Evolutionary conservation across 257 asterid species (phyloP), one percentile per base, ranked within the genome.

Genomic region (Osmanthus fragrans): DNA sequence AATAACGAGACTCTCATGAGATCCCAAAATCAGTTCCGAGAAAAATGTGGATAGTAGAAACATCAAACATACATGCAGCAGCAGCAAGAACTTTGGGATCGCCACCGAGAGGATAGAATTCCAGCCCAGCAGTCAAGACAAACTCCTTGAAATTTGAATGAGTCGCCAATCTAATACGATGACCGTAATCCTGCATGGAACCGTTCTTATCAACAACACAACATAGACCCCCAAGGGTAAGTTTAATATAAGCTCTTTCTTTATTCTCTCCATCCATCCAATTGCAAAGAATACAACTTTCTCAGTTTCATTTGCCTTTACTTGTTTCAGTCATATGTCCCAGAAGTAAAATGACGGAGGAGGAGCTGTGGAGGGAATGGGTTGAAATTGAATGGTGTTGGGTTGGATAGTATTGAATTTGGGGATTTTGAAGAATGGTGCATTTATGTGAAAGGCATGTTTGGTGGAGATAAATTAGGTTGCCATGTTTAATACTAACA

Each of bases 91-190:
- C 58, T 73, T 81, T 77, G 42, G 85, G 85, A 74, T 77, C 85
- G 4, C 85, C 85, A 15, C 85, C 85, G 49, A 81, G 78, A 64
- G 85, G 82, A 74, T 81, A 77, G 66, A 81, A 81, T 71, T 81
- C 85, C 82, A 81, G 68, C 54, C 82, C 85, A 81, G 85, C 85
- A 32, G 79, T 65, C 85, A 77, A 67, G 33, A 81, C 85, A 81
- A 81, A 81, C 68, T 77, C 82, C 58, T 81, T 81, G 66, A 81
- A 81, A 77, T 77, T 73, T 74, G 85, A 79, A 60, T 81, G 84
- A 29, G 85, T 81, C 36, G 85, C 85, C 76, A 81, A 70, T 42
- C 85, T 81, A 58, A 81, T 82, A 49, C 85, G 77, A 45, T 81
- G 82, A 70, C 85, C 85, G 16, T 77, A 73, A 8, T 66, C 75